Evolutionary conservation across 306 rosid species (phyloP).

Genomic region (Cicer judaicum): DNA sequence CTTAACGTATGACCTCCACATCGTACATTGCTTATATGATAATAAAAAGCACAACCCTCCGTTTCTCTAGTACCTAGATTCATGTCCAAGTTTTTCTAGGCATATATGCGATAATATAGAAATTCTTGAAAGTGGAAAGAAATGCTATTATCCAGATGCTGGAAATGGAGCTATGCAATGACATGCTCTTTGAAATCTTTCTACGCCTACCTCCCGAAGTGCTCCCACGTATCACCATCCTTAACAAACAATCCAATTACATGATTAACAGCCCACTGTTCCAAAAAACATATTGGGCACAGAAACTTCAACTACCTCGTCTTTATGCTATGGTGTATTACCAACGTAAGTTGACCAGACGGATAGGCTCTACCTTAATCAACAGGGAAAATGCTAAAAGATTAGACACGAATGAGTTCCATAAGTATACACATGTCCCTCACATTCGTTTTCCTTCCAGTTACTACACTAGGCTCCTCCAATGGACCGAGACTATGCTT

Average conservation of each 20-base stretch:
- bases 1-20: slow-evolving; percentile 24
- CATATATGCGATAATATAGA: background rate
- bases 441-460: background rate
- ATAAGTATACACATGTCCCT: slow-evolving; percentile 3
- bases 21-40: background rate
- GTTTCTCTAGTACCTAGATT: background rate
- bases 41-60: background rate
- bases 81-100: background rate
- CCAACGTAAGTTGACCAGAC: slow-evolving; percentile 29
- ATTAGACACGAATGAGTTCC: slow-evolving; percentile 13
- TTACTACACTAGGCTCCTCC: slow-evolving; percentile 19
- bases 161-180: slow-evolving; percentile 44
- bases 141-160: slow-evolving; percentile 30
- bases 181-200: slow-evolving; percentile 43
- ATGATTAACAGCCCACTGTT: slow-evolving; percentile 38
- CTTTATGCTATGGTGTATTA: slow-evolving; percentile 38
- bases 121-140: background rate
- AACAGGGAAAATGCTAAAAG: slow-evolving; percentile 13
- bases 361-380: slow-evolving; percentile 11
- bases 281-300: slow-evolving; percentile 42
- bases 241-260: slow-evolving; percentile 32
- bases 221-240: slow-evolving; percentile 36
- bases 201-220: slow-evolving; percentile 35
- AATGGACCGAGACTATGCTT: slow-evolving; percentile 35
- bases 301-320: slow-evolving; percentile 39